These are phyloP conservation scores for Nelumbo lutea DNA, from an alignment of 164 flowering plant species.

Conservation along the genomic window DNA sequence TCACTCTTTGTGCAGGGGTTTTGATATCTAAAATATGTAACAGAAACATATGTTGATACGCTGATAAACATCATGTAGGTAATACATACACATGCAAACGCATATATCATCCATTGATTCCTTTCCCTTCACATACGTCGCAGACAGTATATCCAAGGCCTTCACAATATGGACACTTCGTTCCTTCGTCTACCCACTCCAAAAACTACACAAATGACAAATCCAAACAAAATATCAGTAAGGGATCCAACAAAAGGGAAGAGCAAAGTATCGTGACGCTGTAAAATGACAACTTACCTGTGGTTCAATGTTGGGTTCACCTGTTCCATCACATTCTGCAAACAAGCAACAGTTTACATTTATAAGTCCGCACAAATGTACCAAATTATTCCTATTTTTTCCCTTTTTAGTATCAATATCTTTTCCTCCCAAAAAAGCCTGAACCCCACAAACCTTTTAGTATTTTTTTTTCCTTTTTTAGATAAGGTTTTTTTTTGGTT, in stretches of 20 bases:
- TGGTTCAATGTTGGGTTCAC: constrained; percentile 83
- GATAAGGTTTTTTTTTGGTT: no score
- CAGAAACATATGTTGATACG: no score
- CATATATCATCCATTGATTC: constrained; percentile 6
- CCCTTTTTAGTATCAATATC: not conserved
- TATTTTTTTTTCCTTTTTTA: no score
- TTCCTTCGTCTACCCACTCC: constrained; percentile 85
- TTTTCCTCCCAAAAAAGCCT: no score
- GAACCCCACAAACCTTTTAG: no score
- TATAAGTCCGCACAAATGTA: not conserved
- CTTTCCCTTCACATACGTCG: constrained; percentile 65
- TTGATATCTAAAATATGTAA: no score
- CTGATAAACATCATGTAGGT: not conserved
- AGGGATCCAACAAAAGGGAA: not conserved
- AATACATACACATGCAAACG: no score
- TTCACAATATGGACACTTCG: constrained; percentile 85
- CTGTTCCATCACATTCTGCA: constrained; percentile 96
- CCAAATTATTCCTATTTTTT: not conserved
- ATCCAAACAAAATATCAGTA: not conserved
- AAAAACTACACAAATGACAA: constrained; percentile 62
- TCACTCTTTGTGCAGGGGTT: no score
- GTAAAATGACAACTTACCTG: constrained; percentile 44
- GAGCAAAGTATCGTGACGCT: not conserved
- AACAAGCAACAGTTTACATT: constrained; percentile 4
- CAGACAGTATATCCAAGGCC: constrained; percentile 68